Base-by-base conservation (phyloP, 768 basidiomycete species). In the Lyophyllum shimeji region DNA sequence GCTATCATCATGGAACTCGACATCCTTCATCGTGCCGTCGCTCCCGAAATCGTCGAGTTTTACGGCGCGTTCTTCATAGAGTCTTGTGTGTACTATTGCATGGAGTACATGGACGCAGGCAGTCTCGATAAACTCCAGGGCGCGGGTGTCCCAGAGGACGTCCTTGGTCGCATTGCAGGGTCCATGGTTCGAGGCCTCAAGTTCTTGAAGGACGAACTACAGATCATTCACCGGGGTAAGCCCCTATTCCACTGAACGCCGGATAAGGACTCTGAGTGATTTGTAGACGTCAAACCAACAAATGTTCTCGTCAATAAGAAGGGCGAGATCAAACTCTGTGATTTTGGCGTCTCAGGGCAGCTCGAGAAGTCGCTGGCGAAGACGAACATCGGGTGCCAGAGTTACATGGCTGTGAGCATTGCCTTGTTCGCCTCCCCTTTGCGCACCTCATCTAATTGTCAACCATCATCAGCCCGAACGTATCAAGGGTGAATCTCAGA, bases 31-130 rank as follows among this genome's bases (percentile, higher is more conserved):
- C 91, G 95, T 18, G 95, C 95, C 2, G 82, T 88, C 43, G 86
- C 90, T 8, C 90, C 90, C 2, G 86, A 92, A 66, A 98, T 98
- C 61, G 93, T 99, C 65, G 97, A 98, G 58, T 99, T 99, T 64
- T 98, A 96, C 68, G 97, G 97, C 43, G 97, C 97, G 3, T 99
- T 99, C 77, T 98, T 97, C 73, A 95, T 97, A 72, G 97, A 99
- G 69, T 93, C 93, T n/a, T 99, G 96, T 70, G 97, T 99, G 21
- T 98, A 99, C 74, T 98, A 97, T 71, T 98, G 95, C 73, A 98
- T 98, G 95, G 97, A 99, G 77, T 93, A 88, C 74, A 99, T 99
- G 97, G 96, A 99, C 69, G 95, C 95, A 11, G 95, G 95, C n/a
- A 90, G 87, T 39, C 81, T 99, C 46, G 97, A 98, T 69, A 91